These are phyloP conservation scores for Rhizomucor pusillus DNA, from an alignment of 371 early-diverging fungal species.

Conservation along the genomic window DNA sequence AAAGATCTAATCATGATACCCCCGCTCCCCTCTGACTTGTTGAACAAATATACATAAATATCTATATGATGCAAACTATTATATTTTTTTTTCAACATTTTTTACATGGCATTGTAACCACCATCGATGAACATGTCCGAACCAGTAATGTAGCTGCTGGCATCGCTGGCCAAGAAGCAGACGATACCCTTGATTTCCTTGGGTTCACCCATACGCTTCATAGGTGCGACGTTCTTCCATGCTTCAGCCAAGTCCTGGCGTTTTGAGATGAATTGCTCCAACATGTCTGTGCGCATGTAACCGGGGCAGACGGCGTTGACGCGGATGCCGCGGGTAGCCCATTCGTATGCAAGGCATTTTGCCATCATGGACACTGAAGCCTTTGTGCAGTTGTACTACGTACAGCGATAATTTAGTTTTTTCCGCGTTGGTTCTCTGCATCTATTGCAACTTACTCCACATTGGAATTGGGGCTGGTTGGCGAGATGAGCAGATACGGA, in stretches of 20 bases:
- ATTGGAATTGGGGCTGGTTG: constrained; percentile 46
- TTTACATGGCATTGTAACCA: constrained; percentile 44
- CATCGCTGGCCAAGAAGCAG: constrained; percentile 68
- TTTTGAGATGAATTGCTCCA: constrained; percentile 27
- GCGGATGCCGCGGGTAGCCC: constrained; percentile 43
- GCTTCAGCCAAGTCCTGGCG: constrained; percentile 28
- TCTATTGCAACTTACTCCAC: constrained; percentile 30
- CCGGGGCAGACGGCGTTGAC: constrained; percentile 48
- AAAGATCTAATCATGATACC: not conserved
- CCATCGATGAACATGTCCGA: constrained; percentile 48
- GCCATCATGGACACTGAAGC: constrained; percentile 64
- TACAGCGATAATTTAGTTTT: not conserved
- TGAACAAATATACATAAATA: constrained; percentile 1
- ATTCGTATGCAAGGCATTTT: constrained; percentile 45
- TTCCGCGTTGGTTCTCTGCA: not conserved
- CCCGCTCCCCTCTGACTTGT: not conserved
- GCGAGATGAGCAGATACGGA: constrained; percentile 44
- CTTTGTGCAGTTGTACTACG: constrained; percentile 57
- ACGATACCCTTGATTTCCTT: constrained; percentile 70
- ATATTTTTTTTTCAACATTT: not conserved
- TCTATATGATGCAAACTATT: too few relatives aligned
- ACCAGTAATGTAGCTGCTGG: constrained; percentile 61
- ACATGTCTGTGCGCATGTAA: constrained; percentile 48
- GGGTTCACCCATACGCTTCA: constrained; percentile 56
- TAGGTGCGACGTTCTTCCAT: constrained; percentile 39